Conservation (phyloP, 192 early-diverging fungal genomes). For the Podila epigama region DNA sequence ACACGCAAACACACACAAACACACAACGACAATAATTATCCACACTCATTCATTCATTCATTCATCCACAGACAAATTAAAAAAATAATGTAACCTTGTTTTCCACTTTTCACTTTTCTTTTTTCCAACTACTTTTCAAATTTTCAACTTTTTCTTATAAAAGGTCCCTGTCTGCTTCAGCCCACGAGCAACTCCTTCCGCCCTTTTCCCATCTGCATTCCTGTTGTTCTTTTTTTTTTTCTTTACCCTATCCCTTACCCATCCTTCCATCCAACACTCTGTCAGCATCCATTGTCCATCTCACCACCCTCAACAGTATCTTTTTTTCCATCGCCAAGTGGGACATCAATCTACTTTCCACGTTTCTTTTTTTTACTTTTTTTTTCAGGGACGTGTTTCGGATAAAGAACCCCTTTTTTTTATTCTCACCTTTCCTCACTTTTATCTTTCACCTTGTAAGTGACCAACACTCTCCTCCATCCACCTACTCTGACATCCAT, state of each 20-base stretch:
- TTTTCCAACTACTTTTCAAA: neutral
- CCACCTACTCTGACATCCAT: neutral
- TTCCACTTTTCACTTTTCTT: neutral
- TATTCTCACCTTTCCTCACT: neutral
- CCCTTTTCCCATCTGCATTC: neutral
- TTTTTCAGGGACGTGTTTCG: constrained; percentile 1
- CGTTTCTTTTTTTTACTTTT: neutral
- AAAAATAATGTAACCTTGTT: no score
- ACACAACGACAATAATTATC: no score
- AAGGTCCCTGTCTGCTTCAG: no score
- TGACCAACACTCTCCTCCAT: neutral
- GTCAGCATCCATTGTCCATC: neutral
- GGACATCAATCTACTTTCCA: neutral
- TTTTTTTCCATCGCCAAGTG: neutral
- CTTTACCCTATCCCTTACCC: neutral
- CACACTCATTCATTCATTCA: no score
- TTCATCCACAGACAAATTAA: no score
- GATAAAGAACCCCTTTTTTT: neutral
- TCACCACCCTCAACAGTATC: neutral
- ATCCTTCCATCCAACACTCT: neutral
- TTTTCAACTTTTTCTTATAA: no score
- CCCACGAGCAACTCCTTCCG: no score
- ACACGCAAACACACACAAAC: no score
- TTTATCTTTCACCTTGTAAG: neutral
- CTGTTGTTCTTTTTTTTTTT: neutral